Evolutionary conservation across 257 asterid species (phyloP).

Genomic region (Ophiorrhiza pumila): DNA sequence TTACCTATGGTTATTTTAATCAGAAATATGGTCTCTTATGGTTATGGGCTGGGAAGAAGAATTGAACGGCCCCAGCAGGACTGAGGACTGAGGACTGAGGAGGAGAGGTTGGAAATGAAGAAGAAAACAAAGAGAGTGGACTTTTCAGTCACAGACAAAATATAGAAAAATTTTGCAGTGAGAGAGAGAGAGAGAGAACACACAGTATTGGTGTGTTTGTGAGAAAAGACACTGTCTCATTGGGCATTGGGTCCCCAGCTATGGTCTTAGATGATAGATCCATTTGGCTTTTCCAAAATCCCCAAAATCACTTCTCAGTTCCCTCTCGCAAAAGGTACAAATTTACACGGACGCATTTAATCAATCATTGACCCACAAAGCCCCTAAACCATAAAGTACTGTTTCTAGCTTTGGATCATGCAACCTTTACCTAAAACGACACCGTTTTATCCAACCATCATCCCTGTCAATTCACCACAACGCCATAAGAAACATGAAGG

Average conservation of each 20-base stretch:
- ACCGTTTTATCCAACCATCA: no score
- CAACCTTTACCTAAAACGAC: not conserved
- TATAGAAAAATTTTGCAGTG: not conserved
- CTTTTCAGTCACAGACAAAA: conserved; percentile 23
- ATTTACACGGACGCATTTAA: conserved; percentile 7
- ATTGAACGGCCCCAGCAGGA: no score
- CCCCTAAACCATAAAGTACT: not conserved
- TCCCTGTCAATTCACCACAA: no score
- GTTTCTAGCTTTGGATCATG: not conserved
- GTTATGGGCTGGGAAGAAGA: no score
- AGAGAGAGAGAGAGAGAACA: conserved; percentile 14
- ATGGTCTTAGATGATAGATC: not conserved
- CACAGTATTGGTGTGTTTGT: not conserved
- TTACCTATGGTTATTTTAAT: no score
- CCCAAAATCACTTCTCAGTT: not conserved
- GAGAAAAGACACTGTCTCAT: conserved; percentile 16
- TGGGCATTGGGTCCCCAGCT: conserved; percentile 2
- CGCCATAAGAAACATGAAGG: no score
- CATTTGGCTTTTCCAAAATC: not conserved
- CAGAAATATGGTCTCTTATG: no score
- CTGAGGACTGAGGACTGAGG: no score
- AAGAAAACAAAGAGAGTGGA: conserved; percentile 23
- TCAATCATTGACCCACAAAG: conserved; percentile 1
- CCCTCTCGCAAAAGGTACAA: not conserved
- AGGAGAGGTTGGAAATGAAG: not conserved